These are phyloP conservation scores for Fusarium begoniae DNA, from an alignment of 2,329 filamentous ascomycete genomes.

Conservation along the genomic window DNA sequence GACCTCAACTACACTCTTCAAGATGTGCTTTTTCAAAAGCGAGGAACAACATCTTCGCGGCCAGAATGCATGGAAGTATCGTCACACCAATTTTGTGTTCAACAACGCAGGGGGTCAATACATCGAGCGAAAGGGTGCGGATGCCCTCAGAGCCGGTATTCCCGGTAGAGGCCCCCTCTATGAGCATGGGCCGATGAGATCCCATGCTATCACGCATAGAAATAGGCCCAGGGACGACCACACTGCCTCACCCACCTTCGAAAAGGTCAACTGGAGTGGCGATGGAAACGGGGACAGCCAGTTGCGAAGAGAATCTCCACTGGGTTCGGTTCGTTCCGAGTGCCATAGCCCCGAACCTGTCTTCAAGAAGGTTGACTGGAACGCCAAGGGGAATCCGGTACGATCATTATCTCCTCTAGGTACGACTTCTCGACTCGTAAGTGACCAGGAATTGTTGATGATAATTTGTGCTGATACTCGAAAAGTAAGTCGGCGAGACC, in stretches of 20 bases:
- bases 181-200: background rate
- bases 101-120: background rate
- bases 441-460: background rate
- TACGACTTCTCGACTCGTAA: background rate
- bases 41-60: background rate
- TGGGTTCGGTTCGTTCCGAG: background rate
- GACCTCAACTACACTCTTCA: background rate
- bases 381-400: background rate
- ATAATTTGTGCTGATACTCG: background rate
- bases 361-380: background rate
- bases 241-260: background rate
- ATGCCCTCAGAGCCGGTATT: background rate
- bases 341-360: background rate
- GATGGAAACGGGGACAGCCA: fast-evolving
- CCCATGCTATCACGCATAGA: background rate
- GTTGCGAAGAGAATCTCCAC: background rate
- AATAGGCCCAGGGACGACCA: background rate
- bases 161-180: background rate
- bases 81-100: background rate
- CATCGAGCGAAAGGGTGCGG: background rate
- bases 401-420: background rate
- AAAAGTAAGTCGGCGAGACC: background rate
- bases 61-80: background rate
- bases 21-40: background rate
- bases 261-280: background rate